These are phyloP conservation scores for Metschnikowia reukaufii DNA, from an alignment of 805 yeast species.

Conservation along the genomic window DNA sequence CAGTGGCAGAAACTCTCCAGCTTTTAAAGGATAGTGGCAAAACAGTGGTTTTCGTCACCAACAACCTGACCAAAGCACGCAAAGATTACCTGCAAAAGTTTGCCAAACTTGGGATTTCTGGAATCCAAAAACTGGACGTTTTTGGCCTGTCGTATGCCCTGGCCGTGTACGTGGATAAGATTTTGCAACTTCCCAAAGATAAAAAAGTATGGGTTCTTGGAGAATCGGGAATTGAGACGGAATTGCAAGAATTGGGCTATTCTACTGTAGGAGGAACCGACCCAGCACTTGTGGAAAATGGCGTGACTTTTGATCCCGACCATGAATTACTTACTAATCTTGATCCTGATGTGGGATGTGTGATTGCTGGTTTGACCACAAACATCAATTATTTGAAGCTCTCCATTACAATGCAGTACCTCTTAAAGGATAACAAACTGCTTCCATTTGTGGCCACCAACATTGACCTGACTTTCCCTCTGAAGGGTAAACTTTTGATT, in stretches of 20 bases:
- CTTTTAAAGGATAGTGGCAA: constrained; percentile 57
- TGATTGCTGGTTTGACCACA: constrained; percentile 82
- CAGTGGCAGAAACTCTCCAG: constrained; percentile 71
- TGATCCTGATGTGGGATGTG: constrained; percentile 81
- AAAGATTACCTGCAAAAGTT: constrained; percentile 75
- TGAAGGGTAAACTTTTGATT: constrained; percentile 79
- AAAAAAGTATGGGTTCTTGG: constrained; percentile 90
- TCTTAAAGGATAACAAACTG: constrained; percentile 53
- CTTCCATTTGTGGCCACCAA: constrained; percentile 88
- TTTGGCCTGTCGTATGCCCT: constrained; percentile 92
- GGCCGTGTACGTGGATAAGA: constrained; percentile 79
- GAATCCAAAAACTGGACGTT: constrained; percentile 59
- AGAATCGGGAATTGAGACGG: constrained; percentile 81
- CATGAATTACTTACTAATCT: constrained; percentile 54
- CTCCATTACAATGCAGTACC: constrained; percentile 78
- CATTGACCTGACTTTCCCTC: constrained; percentile 92
- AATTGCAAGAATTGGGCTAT: constrained; percentile 73
- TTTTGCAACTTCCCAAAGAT: constrained; percentile 68
- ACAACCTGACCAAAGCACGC: constrained; percentile 92
- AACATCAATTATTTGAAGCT: constrained; percentile 78
- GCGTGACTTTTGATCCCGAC: constrained; percentile 54
- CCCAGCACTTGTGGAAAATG: constrained; percentile 47
- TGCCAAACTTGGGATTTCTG: constrained; percentile 52
- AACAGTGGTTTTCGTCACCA: constrained; percentile 84
- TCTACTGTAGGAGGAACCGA: constrained; percentile 82